A percentile compares a stretch with the other conserved stretches of the same genome.
These are phyloP conservation scores for Spiromastix sp. DNA, from an alignment of 2,329 filamentous ascomycete species.

Conservation along the genomic window DNA sequence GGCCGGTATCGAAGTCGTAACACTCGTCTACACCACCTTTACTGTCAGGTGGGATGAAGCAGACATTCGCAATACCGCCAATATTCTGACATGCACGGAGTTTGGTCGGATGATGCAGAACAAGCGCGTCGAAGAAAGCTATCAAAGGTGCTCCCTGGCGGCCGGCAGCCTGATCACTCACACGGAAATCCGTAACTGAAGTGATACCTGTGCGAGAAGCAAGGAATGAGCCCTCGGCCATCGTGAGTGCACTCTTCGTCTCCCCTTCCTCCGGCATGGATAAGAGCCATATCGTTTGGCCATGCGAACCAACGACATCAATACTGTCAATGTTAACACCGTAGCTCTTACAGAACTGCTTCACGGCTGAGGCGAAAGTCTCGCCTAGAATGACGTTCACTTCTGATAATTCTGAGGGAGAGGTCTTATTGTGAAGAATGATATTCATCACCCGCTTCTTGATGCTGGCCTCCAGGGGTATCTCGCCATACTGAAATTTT, in stretches of 20 bases:
- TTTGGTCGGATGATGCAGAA: conserved; percentile 48
- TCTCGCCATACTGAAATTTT: no score
- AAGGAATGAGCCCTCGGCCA: conserved; percentile 48
- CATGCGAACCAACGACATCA: conserved; percentile 48
- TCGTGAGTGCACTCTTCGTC: conserved; percentile 39
- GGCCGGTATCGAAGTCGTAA: conserved; percentile 48
- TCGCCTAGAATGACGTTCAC: no score
- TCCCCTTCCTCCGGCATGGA: conserved; percentile 41
- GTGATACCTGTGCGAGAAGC: no score
- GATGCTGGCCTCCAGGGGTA: no score
- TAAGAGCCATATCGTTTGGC: conserved; percentile 52
- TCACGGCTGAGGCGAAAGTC: no score
- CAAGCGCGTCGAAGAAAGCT: conserved; percentile 46
- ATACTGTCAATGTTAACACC: conserved; percentile 21
- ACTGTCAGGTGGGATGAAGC: conserved; percentile 46
- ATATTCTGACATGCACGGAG: conserved; percentile 52
- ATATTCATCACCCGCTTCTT: no score
- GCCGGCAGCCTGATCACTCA: no score
- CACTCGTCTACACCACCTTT: no score
- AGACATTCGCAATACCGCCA: conserved; percentile 51
- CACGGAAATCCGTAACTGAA: no score
- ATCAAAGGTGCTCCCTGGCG: conserved; percentile 47
- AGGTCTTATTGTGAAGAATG: no score
- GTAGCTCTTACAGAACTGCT: no score
- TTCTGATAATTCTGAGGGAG: no score